These are phyloP conservation scores for Podospora fimiseda DNA, from an alignment of 495 filamentous ascomycete genomes.

Conservation along the genomic window DNA sequence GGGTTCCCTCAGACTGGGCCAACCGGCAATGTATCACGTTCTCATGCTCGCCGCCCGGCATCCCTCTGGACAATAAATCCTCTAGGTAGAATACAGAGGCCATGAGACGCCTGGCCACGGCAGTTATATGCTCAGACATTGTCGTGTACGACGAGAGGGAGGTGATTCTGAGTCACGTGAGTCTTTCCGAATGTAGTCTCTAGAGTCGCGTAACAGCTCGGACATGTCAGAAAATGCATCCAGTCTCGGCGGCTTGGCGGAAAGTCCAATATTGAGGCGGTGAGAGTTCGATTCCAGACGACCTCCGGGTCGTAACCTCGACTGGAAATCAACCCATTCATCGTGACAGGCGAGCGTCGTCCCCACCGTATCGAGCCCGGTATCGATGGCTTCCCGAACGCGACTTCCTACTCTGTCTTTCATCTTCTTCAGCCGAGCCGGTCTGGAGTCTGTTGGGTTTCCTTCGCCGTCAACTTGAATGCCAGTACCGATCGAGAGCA, in stretches of 20 bases:
- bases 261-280: constrained; percentile 20
- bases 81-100: constrained; percentile 11
- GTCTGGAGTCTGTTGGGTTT: background rate
- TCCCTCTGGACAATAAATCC: background rate
- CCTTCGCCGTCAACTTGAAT: constrained; percentile 12
- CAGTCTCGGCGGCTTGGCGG: constrained; percentile 18
- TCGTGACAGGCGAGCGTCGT: constrained; percentile 21
- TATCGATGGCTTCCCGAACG: constrained; percentile 10
- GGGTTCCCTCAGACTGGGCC: constrained; percentile 4
- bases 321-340: constrained; percentile 11
- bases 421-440: background rate
- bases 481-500: constrained; percentile 12
- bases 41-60: background rate
- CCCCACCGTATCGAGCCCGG: constrained; percentile 11
- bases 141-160: no score
- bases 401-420: constrained; percentile 5
- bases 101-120: constrained; percentile 11
- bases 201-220: no score
- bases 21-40: constrained; percentile 12
- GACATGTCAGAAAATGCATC: constrained; percentile 21
- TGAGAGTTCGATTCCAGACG: constrained; percentile 18
- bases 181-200: no score
- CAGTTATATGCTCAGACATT: constrained; percentile 4
- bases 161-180: no score
- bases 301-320: constrained; percentile 11